Base-by-base conservation (phyloP, 148 eudicot species). In the Amaranthus hypochondriacus region DNA sequence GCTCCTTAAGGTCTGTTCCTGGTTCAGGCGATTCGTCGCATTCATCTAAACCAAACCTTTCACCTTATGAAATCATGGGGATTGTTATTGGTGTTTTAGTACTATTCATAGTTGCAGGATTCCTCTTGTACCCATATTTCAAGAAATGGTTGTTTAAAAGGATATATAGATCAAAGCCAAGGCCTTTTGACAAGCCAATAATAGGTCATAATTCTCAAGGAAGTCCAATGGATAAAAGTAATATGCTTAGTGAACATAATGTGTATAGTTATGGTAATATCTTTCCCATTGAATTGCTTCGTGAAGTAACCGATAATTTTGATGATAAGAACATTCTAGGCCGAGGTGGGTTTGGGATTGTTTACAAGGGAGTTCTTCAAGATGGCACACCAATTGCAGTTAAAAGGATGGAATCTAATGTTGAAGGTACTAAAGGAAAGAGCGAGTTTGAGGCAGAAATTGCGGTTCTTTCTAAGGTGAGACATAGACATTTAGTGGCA, bases 391-490 rank as follows among this genome's bases (percentile, higher is more conserved):
- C 61, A 4, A 84, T 90, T 9, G 95, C 90, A 0, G 90, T 90
- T 28, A 90, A 90, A 77, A 86, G 95, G 62, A 90, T 90, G 91
- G 90, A 81, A 48, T 61, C 75, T 1, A 79, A 71, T 39, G 39
- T 77, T 11, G 61, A 68, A 57, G 79, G 81, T 6, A 75, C 75
- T 0, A 90, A 87, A 56, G 95, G 87, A 14, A 12, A 75, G 70
- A 68, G 56, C 13, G 92, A 90, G 77, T 90, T 88, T 62, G 80
- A 86, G 71, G 88, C 95, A 12, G 95, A 90, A 76, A 90, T 90
- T 52, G 81, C 77, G 0, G 91, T 90, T 44, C 81, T 90, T 0
- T 74, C 91, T 0, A 85, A 83, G 75, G 95, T 90, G 2, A 83
- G 92, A 49, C 95, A 90, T 65, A 76, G 92, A 64, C 87, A 90